These are phyloP conservation scores for Gorgonomyces haynaldii DNA, from an alignment of 192 early-diverging fungal genomes.

Conservation along the genomic window DNA sequence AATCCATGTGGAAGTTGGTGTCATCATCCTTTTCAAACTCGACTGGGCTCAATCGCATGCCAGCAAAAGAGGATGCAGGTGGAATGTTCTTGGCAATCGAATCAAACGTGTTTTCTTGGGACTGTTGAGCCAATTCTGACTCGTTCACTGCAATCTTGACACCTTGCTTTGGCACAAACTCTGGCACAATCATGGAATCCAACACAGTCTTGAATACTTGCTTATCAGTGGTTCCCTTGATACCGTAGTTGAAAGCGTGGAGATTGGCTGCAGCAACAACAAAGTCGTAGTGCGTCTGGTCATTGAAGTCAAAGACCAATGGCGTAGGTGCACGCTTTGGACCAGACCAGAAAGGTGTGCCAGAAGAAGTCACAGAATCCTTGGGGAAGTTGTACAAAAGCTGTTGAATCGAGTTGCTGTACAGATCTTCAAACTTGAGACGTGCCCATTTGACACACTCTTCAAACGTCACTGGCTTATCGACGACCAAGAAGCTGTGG, in stretches of 20 bases:
- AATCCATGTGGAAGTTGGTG: constrained; percentile 98
- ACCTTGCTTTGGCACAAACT: constrained; percentile 78
- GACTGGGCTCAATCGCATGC: constrained; percentile 73
- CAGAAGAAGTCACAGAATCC: constrained; percentile 81
- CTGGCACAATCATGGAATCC: constrained; percentile 52
- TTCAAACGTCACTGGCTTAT: constrained; percentile 76
- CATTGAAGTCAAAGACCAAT: constrained; percentile 65
- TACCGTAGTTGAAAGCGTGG: constrained; percentile 91
- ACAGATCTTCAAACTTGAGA: constrained; percentile 84
- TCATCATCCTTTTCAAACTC: constrained; percentile 99
- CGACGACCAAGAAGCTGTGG: constrained; percentile 54
- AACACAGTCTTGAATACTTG: constrained; percentile 57
- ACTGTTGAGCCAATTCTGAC: constrained; percentile 52
- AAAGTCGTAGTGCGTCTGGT: constrained; percentile 77
- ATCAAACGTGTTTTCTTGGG: constrained; percentile 41
- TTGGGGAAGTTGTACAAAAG: constrained; percentile 94
- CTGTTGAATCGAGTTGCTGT: constrained; percentile 85
- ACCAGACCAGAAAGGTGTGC: constrained; percentile 91
- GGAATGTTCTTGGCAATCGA: constrained; percentile 59
- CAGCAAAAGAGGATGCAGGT: constrained; percentile 63
- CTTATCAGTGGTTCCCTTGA: constrained; percentile 65
- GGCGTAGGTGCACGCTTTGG: constrained; percentile 89
- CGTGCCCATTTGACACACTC: constrained; percentile 91
- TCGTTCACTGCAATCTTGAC: constrained; percentile 96
- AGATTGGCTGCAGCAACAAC: constrained; percentile 84